These are phyloP conservation scores for Coemansia sp. DNA, from an alignment of 192 early-diverging fungal genomes.

Conservation along the genomic window DNA sequence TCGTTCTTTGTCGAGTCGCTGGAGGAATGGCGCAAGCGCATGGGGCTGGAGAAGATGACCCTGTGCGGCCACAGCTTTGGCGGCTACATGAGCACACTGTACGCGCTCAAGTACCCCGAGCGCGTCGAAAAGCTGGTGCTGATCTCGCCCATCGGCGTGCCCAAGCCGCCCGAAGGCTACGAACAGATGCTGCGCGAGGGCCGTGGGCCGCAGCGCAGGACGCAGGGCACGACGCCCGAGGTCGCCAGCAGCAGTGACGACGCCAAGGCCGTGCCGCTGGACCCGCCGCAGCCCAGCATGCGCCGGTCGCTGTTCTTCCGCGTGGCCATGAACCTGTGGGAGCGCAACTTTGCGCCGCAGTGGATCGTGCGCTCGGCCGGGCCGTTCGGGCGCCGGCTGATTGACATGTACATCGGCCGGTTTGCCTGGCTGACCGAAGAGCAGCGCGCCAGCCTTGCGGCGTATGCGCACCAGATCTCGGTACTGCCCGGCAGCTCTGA, in stretches of 20 bases:
- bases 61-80: constrained; percentile 84
- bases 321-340: constrained; percentile 63
- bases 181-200: constrained; percentile 52
- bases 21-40: constrained; percentile 80
- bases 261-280: background rate
- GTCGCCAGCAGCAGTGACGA: constrained; percentile 5
- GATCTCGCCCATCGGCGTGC: constrained; percentile 81
- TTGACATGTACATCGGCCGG: constrained; percentile 57
- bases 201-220: constrained; percentile 23
- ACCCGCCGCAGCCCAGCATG: constrained; percentile 34
- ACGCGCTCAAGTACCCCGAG: constrained; percentile 85
- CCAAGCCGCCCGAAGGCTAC: constrained; percentile 51
- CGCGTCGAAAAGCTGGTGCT: constrained; percentile 85
- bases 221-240: constrained; percentile 25
- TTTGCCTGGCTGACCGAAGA: constrained; percentile 67
- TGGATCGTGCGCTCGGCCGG: constrained; percentile 73
- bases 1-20: constrained; percentile 87
- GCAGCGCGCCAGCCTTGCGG: constrained; percentile 68
- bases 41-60: constrained; percentile 81
- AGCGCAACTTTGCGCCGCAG: constrained; percentile 78
- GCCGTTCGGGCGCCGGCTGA: constrained; percentile 69
- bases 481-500: constrained; percentile 79
- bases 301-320: constrained; percentile 27
- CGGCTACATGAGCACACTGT: constrained; percentile 82
- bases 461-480: constrained; percentile 82